Evolutionary conservation across 2,329 filamentous ascomycete species (phyloP).

Genomic region (Alternaria incomplexa): DNA sequence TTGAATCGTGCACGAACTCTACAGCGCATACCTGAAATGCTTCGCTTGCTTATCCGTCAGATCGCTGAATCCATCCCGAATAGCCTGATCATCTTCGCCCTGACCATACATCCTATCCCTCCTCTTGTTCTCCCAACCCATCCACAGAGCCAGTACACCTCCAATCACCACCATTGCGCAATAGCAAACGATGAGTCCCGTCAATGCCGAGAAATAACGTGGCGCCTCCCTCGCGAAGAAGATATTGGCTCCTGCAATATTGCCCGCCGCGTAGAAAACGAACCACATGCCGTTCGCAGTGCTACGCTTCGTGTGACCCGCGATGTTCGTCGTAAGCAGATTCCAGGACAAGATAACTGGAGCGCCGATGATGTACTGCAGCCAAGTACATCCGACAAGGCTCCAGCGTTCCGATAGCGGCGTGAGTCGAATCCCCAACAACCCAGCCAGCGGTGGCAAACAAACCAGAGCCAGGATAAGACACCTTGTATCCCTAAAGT

Average conservation of each 20-base stretch:
- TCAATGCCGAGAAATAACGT: conserved; percentile 54
- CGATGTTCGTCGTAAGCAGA: conserved; percentile 51
- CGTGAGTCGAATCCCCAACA: conserved; percentile 59
- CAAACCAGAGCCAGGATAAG: conserved; percentile 48
- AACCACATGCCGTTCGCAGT: conserved; percentile 60
- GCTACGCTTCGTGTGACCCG: conserved; percentile 60
- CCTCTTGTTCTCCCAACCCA: conserved; percentile 43
- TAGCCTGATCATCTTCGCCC: conserved; percentile 39
- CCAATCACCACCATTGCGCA: conserved; percentile 50
- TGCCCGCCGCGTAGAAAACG: conserved; percentile 56
- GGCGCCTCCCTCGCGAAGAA: conserved; percentile 55
- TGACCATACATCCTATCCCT: conserved; percentile 35
- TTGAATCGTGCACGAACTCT: neutral
- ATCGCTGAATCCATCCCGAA: conserved; percentile 45
- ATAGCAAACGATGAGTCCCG: conserved; percentile 53
- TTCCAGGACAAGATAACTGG: conserved; percentile 61
- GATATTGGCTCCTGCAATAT: conserved; percentile 57
- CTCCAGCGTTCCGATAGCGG: conserved; percentile 54
- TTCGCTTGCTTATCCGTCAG: conserved; percentile 42
- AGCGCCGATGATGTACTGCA: conserved; percentile 58
- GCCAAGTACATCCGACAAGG: conserved; percentile 61
- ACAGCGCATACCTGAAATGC: conserved; percentile 46
- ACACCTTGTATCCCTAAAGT: conserved; percentile 39
- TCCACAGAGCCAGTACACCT: conserved; percentile 32
- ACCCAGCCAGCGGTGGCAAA: conserved; percentile 56